Evolutionary conservation across 768 basidiomycete genomes (phyloP).

Genomic region (Auricularia sp.): DNA sequence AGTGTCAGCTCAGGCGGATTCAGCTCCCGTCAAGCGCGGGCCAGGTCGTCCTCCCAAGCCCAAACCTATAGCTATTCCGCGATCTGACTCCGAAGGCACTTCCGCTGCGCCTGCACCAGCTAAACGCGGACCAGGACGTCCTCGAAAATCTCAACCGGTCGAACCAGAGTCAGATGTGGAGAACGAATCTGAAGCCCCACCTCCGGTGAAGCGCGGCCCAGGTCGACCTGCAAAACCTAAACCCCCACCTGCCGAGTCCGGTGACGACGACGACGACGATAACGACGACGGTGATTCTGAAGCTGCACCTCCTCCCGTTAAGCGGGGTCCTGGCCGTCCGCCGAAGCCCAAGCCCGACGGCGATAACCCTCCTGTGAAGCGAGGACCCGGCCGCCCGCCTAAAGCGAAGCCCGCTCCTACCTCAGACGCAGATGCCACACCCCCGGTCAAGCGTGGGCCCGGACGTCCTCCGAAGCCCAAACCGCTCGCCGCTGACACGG

Average conservation of each 20-base stretch:
- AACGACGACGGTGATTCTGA: not conserved
- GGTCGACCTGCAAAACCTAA: not conserved
- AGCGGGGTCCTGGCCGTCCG: not conserved
- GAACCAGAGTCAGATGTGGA: not conserved
- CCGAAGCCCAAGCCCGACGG: not conserved
- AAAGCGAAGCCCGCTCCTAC: not conserved
- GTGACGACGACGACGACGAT: not conserved
- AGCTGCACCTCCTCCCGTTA: not conserved
- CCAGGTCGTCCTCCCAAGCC: no score
- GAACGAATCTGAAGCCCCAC: not conserved
- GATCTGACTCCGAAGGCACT: no score
- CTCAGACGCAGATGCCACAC: no score
- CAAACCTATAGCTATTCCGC: no score
- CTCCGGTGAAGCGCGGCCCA: not conserved
- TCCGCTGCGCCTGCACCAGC: not conserved
- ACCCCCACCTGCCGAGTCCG: not conserved
- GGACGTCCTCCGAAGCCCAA: no score
- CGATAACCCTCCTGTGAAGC: not conserved
- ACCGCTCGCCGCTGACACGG: no score
- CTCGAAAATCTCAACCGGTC: not conserved
- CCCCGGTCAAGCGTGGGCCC: no score
- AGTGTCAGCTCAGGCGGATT: no score
- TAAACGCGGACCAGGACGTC: not conserved
- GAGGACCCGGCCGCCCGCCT: not conserved
- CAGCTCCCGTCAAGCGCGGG: no score